Evolutionary conservation across 2,329 filamentous ascomycete species (phyloP).

Genomic region (Alternaria novae-zelandiae): DNA sequence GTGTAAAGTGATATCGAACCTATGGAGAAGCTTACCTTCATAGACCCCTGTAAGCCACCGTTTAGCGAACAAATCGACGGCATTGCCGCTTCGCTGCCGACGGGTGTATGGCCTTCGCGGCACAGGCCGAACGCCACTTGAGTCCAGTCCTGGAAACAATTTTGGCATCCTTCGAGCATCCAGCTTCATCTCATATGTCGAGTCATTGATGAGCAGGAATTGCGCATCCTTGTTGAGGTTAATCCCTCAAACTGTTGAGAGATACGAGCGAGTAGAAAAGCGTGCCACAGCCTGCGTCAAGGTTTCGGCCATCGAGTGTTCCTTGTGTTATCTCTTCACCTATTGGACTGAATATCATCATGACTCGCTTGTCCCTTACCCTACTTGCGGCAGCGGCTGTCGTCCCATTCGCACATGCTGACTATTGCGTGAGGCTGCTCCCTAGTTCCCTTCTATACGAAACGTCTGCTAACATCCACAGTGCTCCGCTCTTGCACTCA

Average conservation of each 20-base stretch:
- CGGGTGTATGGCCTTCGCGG: not conserved
- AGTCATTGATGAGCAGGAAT: not conserved
- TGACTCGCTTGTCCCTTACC: slow-evolving; percentile 10
- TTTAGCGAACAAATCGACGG: not conserved
- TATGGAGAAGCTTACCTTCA: not conserved
- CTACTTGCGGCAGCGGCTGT: slow-evolving; percentile 16
- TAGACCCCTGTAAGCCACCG: not conserved
- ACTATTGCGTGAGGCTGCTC: slow-evolving; percentile 10
- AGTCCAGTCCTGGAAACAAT: not conserved
- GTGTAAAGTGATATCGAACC: not conserved
- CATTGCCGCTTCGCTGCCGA: not conserved
- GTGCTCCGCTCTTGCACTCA: slow-evolving; percentile 15
- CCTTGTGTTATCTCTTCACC: not conserved
- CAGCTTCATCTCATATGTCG: not conserved
- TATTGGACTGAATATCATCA: not conserved
- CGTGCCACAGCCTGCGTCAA: not conserved
- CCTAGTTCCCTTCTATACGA: not conserved
- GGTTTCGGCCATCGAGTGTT: not conserved
- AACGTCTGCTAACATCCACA: not conserved
- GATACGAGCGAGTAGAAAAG: not conserved
- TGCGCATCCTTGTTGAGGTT: not conserved
- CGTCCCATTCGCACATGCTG: slow-evolving; percentile 1
- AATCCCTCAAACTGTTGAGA: not conserved
- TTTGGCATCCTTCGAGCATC: not conserved
- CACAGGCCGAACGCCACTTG: not conserved